Evolutionary conservation across 345 rosid species (phyloP).

Genomic region (Salix arbutifolia): DNA sequence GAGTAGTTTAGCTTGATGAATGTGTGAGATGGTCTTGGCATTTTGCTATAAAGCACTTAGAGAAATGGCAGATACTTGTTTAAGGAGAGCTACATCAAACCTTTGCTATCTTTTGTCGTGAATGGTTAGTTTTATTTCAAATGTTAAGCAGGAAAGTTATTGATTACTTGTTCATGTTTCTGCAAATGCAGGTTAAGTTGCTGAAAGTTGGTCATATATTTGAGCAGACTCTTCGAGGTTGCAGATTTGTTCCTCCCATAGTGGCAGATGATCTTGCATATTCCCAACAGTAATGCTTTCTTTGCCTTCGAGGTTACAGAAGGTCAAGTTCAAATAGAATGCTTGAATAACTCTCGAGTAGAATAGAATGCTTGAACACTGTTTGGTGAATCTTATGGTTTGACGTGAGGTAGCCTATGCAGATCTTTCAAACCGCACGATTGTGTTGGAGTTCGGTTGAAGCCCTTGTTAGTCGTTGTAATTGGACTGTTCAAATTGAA

Average conservation of each 20-base stretch:
- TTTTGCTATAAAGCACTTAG: background rate
- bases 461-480: too few relatives aligned
- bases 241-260: slow-evolving; percentile 68
- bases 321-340: background rate
- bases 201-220: slow-evolving; percentile 74
- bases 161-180: background rate
- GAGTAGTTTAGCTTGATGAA: background rate
- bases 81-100: background rate
- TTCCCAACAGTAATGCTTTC: background rate
- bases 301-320: background rate
- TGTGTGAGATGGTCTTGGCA: background rate
- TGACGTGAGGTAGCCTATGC: too few relatives aligned
- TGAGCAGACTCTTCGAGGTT: slow-evolving; percentile 78
- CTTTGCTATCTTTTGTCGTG: background rate
- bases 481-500: too few relatives aligned
- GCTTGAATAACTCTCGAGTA: background rate
- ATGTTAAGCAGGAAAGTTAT: background rate
- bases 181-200: slow-evolving; percentile 54
- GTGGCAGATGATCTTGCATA: slow-evolving; percentile 15
- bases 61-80: background rate
- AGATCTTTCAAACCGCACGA: too few relatives aligned
- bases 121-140: background rate
- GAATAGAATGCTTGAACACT: background rate
- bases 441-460: too few relatives aligned
- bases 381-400: too few relatives aligned